Percentiles rank a stretch among this genome's conserved stretches.
phyloP scores from a whole-genome alignment of 2,329 filamentous ascomycete genomes.

The Ilyonectria destructans region DNA sequence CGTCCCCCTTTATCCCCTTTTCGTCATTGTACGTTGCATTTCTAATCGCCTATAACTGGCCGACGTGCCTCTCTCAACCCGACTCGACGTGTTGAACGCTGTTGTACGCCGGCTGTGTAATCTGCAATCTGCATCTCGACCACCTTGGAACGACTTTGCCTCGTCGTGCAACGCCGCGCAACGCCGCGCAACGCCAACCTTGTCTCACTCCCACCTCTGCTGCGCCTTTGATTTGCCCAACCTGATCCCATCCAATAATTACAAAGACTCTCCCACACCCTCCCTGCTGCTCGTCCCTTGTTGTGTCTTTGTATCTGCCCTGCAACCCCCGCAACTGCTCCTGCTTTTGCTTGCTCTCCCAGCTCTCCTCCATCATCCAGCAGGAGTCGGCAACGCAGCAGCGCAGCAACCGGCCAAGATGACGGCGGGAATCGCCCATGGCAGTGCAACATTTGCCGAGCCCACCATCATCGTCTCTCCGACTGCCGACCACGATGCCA shows the following conservation, averaged over 20 bases:
- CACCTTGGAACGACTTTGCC: conserved; percentile 12
- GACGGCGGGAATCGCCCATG: conserved; percentile 45
- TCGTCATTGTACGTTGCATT: conserved; percentile 10
- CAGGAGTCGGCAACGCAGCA: conserved; percentile 2
- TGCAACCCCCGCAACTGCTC: conserved; percentile 22
- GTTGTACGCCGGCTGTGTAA: conserved; percentile 1
- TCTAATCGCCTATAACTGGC: conserved; percentile 31
- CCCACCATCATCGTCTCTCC: conserved; percentile 40
- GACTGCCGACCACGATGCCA: conserved; percentile 49
- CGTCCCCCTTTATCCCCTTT: conserved; percentile 21
- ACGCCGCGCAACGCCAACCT: not conserved
- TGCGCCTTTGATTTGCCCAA: conserved; percentile 24
- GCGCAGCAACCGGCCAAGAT: conserved; percentile 37
- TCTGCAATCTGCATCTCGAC: conserved; percentile 14
- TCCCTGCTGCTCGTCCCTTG: conserved; percentile 9
- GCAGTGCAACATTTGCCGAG: conserved; percentile 45
- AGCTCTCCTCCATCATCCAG: conserved; percentile 4
- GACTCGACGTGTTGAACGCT: not conserved
- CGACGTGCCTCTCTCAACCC: conserved; percentile 16
- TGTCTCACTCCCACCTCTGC: conserved; percentile 8
- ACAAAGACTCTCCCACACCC: conserved; percentile 26
- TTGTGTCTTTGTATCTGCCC: conserved; percentile 22
- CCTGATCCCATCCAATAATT: conserved; percentile 27
- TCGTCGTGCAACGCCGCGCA: not conserved
- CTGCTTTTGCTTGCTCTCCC: not conserved